Conservation (phyloP, 768 basidiomycete genomes). For the Hericium erinaceus region DNA sequence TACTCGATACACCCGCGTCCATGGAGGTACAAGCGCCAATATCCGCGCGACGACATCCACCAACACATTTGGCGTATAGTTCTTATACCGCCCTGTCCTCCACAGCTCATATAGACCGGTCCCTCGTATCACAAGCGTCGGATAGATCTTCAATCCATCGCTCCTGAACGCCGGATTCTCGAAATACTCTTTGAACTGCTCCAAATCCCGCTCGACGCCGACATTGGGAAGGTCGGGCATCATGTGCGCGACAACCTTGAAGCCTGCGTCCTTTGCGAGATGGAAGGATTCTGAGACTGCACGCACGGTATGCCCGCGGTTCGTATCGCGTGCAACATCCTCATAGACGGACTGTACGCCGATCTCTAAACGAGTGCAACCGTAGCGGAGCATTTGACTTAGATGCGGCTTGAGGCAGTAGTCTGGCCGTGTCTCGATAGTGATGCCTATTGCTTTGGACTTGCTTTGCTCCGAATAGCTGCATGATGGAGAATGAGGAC, state of each 20-base stretch:
- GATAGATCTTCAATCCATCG: constrained; percentile 97
- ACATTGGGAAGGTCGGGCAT: constrained; percentile 99
- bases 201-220: constrained; percentile 92
- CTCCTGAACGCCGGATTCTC: constrained; percentile 97
- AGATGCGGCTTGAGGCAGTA: constrained; percentile 96
- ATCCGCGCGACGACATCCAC: constrained; percentile 97
- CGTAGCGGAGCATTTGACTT: constrained; percentile 98
- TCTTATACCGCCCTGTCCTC: constrained; percentile 96
- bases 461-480: constrained; percentile 96
- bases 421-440: constrained; percentile 96
- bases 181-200: constrained; percentile 99
- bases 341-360: constrained; percentile 99
- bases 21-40: constrained; percentile 92
- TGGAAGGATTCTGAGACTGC: constrained; percentile 97
- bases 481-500: background rate
- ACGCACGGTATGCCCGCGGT: constrained; percentile 96
- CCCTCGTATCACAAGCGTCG: constrained; percentile 94
- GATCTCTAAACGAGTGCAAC: constrained; percentile 96
- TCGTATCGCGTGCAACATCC: constrained; percentile 97
- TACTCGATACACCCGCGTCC: constrained; percentile 97
- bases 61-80: constrained; percentile 97
- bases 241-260: constrained; percentile 99
- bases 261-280: constrained; percentile 95
- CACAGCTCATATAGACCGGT: constrained; percentile 94
- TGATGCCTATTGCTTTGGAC: constrained; percentile 97